Base-by-base conservation (phyloP, 306 rosid species). In the Vicia faba region DNA sequence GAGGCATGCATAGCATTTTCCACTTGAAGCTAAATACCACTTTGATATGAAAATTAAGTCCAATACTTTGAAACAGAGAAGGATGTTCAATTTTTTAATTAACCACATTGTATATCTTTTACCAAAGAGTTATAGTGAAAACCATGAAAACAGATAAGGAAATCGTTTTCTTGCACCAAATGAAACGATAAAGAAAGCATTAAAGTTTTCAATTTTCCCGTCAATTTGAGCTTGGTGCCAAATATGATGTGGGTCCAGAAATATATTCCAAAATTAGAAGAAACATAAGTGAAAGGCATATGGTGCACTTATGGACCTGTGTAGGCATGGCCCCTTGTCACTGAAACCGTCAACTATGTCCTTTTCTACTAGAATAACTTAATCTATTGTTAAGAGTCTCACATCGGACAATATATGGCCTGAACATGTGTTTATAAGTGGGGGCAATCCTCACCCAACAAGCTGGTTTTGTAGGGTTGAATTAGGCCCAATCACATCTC, bases 331-430 rank as follows among this genome's bases (percentile, higher is more conserved):
- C 40, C 80, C 71, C 78, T 51, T 70, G 46, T 64, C 59, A 64
- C 60, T 7, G 49, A 20, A 72, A 33, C 66, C 78, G 51, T 64
- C 69, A 58, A 69, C 72, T 62, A 66, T 81, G 50, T 69, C 82
- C 68, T 81, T 81, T 76, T 78, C 75, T 39, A 53, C 60, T 26
- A 49, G 71, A 73, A 73, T 49, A 73, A 61, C 33, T 66, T 43
- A 54, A 65, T 75, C 61, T 46, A n/a, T n/a, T n/a, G n/a, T n/a
- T n/a, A n/a, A n/a, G n/a, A n/a, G n/a, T n/a, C n/a, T n/a, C n/a
- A n/a, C n/a, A n/a, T n/a, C n/a, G n/a, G n/a, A n/a, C n/a, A n/a
- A n/a, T n/a, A n/a, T n/a, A n/a, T n/a, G n/a, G n/a, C n/a, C n/a
- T n/a, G n/a, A n/a, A n/a, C n/a, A n/a, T n/a, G n/a, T n/a, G n/a